Percentiles rank a stretch among this genome's conserved stretches.
Evolutionary conservation across 2,329 filamentous ascomycete genomes (phyloP).

Genomic region (Trichoderma sp.): DNA sequence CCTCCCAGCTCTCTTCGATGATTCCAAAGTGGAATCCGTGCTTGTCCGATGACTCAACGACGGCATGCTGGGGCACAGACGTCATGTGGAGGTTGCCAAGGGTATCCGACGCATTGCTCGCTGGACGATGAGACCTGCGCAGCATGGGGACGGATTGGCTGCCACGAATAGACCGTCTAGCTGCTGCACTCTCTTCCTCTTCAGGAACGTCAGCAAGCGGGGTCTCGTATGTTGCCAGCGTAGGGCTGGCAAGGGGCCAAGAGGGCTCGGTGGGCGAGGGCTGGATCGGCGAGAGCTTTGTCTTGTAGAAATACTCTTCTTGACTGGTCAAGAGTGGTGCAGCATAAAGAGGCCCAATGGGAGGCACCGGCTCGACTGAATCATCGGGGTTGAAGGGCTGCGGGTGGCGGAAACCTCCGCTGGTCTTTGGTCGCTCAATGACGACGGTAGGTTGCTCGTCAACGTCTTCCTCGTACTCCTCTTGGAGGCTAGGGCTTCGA

Average conservation of each 20-base stretch:
- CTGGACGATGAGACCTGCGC: conserved; percentile 48
- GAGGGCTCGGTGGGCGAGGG: conserved; percentile 44
- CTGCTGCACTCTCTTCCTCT: conserved; percentile 58
- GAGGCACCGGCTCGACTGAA: conserved; percentile 31
- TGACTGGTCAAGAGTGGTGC: conserved; percentile 17
- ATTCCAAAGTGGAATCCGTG: conserved; percentile 35
- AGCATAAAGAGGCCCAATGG: conserved; percentile 21
- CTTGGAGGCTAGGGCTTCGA: conserved; percentile 59
- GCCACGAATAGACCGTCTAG: conserved; percentile 52
- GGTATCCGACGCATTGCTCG: conserved; percentile 58
- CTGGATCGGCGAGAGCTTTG: conserved; percentile 5
- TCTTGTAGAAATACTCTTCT: conserved; percentile 9
- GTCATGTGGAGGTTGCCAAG: conserved; percentile 49
- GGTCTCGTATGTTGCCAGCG: conserved; percentile 43
- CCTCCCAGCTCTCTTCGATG: conserved; percentile 64
- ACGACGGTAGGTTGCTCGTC: conserved; percentile 40
- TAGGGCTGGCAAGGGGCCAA: conserved; percentile 45
- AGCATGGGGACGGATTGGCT: conserved; percentile 61
- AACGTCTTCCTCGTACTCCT: conserved; percentile 47
- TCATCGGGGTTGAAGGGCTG: conserved; percentile 46
- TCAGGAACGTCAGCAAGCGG: conserved; percentile 64
- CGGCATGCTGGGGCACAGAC: conserved; percentile 40
- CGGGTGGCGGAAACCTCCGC: conserved; percentile 51
- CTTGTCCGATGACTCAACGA: conserved; percentile 20
- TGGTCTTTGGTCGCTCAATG: conserved; percentile 51